Evolutionary conservation across 2,329 filamentous ascomycete species (phyloP).

Genomic region (Apiospora aurea): DNA sequence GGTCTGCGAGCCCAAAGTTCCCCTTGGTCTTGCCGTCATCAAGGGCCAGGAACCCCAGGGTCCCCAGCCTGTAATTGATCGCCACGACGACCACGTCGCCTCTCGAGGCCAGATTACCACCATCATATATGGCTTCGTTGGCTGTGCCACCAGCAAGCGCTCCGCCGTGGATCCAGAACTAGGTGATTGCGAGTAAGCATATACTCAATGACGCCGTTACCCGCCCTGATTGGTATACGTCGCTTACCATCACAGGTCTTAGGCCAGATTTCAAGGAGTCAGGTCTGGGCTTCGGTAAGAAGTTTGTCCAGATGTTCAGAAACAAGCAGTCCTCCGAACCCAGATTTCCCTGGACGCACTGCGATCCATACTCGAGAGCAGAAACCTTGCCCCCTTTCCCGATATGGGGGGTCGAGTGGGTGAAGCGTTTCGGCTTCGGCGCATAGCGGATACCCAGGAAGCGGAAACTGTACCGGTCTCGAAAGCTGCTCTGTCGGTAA

Average conservation of each 20-base stretch:
- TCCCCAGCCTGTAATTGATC: constrained; percentile 61
- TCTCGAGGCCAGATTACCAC: constrained; percentile 62
- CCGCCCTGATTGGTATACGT: not conserved
- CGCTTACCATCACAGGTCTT: constrained; percentile 44
- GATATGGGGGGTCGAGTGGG: constrained; percentile 49
- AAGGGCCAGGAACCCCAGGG: not conserved
- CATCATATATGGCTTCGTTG: constrained; percentile 52
- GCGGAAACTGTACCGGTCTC: constrained; percentile 38
- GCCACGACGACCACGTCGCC: constrained; percentile 65
- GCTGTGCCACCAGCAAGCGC: constrained; percentile 59
- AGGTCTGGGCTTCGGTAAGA: constrained; percentile 42
- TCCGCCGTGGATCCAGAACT: constrained; percentile 56
- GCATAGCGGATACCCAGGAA: constrained; percentile 57
- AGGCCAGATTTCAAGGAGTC: constrained; percentile 35
- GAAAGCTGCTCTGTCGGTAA: constrained; percentile 31
- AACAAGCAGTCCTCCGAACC: constrained; percentile 56
- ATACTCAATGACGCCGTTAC: not conserved
- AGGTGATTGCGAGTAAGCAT: not conserved
- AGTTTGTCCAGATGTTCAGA: constrained; percentile 54
- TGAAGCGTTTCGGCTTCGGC: constrained; percentile 51
- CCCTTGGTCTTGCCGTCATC: constrained; percentile 1
- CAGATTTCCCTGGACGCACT: constrained; percentile 42
- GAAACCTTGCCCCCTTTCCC: constrained; percentile 42
- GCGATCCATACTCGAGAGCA: constrained; percentile 46
- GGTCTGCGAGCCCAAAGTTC: constrained; percentile 34